Conservation (phyloP, 1,284 basidiomycete genomes). For the Paramarasmius palmivorus region DNA sequence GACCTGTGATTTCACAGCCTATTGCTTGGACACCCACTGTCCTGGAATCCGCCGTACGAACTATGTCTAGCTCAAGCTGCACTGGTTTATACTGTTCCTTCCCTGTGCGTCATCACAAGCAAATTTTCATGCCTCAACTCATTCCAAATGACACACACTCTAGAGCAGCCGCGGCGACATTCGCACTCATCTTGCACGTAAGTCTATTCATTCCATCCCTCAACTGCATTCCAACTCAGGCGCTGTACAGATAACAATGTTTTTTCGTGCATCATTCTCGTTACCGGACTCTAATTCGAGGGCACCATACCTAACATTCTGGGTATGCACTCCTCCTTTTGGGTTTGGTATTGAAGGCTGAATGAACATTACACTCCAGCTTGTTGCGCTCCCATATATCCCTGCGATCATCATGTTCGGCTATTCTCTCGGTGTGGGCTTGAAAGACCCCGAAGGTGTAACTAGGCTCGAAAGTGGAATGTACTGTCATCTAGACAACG, state of each 20-base stretch:
- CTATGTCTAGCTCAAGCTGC: conserved; percentile 15
- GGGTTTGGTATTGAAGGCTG: no score
- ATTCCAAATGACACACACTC: not conserved
- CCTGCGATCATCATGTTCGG: conserved; percentile 8
- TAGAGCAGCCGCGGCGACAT: not conserved
- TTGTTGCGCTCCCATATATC: conserved; percentile 11
- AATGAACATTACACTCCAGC: not conserved
- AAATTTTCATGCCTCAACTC: not conserved
- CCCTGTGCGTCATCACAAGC: conserved; percentile 6
- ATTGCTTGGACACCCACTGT: conserved; percentile 9
- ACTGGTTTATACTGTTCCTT: conserved; percentile 17
- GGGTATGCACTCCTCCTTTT: not conserved
- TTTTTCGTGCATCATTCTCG: not conserved
- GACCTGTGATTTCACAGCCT: conserved; percentile 5
- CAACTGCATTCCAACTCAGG: no score
- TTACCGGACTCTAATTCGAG: not conserved
- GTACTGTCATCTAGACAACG: conserved; percentile 15
- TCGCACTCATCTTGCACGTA: not conserved
- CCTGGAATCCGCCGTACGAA: conserved; percentile 3
- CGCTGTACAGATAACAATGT: not conserved
- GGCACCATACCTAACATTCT: no score
- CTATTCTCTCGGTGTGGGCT: conserved; percentile 11
- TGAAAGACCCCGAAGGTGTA: conserved; percentile 11
- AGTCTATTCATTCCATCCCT: not conserved
- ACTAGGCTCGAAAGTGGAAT: conserved; percentile 8